Base-by-base conservation (phyloP, 2,329 filamentous ascomycete species). In the Trichoderma brevicompactum region DNA sequence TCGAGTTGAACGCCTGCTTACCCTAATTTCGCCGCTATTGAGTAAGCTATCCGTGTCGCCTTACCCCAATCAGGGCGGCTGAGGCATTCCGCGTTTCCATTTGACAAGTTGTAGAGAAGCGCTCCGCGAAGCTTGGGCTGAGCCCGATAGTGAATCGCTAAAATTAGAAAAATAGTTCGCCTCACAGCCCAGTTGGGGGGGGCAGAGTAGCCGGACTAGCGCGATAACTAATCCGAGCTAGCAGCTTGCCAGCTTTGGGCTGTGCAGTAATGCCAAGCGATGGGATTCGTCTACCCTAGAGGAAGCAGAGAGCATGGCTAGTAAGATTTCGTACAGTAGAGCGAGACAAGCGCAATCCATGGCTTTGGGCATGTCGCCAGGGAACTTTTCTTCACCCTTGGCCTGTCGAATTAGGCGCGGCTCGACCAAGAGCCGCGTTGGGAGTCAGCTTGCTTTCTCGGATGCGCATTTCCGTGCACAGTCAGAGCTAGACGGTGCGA, bases 401-500 rank as follows among this genome's bases (percentile, higher is more conserved):
- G 34, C 5, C 34, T 53, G 17, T 7, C 13, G 55, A 17, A 46
- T 34, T 59, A 23, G 17, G n/a, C 55, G 28, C 17, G 38, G 46
- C 17, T 15, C 9, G 17, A 54, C 34, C 23, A 28, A 49, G 34
- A 41, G 56, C 44, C 23, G 44, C 41, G 56, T 36, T 34, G 38
- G 58, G 23, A 44, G 23, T 28, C 23, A 28, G 23, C 23, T 3
- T 28, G 23, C 41, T 36, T n/a, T 53, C 17, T 41, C 49, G 59
- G 49, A 54, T 19, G 49, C 49, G 17, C 34, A 19, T 48, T 55
- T 56, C 44, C 52, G 62, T 32, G 62, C 53, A 58, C 62, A 65
- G 62, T 58, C 62, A 65, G 53, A 65, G n/a, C 52, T 64, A 50
- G 53, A 17, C 23, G 9, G 28, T 48, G 32, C 38, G 62, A 64